Evolutionary conservation across 1,284 basidiomycete genomes (phyloP).

Genomic region (Abortiporus biennis): DNA sequence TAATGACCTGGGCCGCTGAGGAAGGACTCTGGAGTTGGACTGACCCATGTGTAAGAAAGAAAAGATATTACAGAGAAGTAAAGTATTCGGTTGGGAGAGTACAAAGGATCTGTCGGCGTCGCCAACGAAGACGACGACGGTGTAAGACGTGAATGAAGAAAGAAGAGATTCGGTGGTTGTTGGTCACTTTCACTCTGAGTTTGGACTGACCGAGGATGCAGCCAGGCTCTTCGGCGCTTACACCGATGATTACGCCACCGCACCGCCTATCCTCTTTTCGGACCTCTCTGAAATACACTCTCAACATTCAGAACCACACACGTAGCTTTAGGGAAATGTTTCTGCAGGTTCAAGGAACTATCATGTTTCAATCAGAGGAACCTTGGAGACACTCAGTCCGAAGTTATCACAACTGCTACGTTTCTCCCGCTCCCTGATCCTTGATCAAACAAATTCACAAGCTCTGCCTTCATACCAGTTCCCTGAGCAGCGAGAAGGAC

Average conservation of each 20-base stretch:
- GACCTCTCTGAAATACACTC: neutral
- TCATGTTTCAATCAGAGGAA: no score
- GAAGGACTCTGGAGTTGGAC: slow-evolving; percentile 12
- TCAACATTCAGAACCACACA: neutral
- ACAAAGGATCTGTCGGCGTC: slow-evolving; percentile 2
- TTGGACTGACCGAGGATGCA: no score
- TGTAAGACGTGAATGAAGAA: slow-evolving; percentile 8
- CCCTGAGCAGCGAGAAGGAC: no score
- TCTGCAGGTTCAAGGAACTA: no score
- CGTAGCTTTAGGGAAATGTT: no score
- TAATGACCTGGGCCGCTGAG: slow-evolving; percentile 2
- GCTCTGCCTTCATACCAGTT: slow-evolving; percentile 28
- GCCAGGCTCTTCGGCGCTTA: no score
- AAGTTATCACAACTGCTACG: slow-evolving; percentile 46
- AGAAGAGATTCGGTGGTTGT: slow-evolving; percentile 1
- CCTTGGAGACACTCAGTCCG: no score
- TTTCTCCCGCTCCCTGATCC: slow-evolving; percentile 59
- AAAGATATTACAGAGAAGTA: slow-evolving; percentile 10
- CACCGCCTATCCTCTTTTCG: neutral
- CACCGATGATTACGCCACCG: no score
- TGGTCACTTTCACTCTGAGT: no score
- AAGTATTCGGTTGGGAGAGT: slow-evolving; percentile 6
- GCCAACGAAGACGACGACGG: slow-evolving; percentile 11
- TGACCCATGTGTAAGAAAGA: slow-evolving; percentile 12
- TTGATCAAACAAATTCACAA: slow-evolving; percentile 65